Evolutionary conservation across 768 basidiomycete species (phyloP).

Genomic region (Flagelloscypha sp.): DNA sequence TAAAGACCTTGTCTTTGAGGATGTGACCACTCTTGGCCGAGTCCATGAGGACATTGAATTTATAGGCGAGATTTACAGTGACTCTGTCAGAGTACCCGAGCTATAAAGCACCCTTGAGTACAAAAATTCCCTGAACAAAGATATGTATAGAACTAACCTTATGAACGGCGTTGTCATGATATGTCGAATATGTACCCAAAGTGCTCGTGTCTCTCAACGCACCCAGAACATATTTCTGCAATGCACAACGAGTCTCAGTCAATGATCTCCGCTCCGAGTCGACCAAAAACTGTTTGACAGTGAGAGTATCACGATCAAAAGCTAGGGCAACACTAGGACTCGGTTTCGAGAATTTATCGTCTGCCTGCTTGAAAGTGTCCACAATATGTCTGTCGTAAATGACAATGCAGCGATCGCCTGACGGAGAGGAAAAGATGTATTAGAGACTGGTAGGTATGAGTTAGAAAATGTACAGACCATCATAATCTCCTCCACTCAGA

Average conservation of each 20-base stretch:
- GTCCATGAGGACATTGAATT: slow-evolving; percentile 28
- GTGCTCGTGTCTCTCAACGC: slow-evolving; percentile 34
- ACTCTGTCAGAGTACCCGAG: too few relatives aligned
- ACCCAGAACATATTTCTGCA: slow-evolving; percentile 46
- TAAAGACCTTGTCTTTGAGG: slow-evolving; percentile 26
- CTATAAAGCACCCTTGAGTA: slow-evolving; percentile 35
- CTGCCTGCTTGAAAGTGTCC: slow-evolving; percentile 43
- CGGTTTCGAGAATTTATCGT: slow-evolving; percentile 38
- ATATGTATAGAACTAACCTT: too few relatives aligned
- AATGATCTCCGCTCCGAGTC: slow-evolving; percentile 14
- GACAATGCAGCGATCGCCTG: slow-evolving; percentile 50
- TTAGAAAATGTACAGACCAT: not conserved
- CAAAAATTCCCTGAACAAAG: slow-evolving; percentile 47
- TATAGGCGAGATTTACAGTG: slow-evolving; percentile 34
- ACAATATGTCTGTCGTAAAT: slow-evolving; percentile 57
- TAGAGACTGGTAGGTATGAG: not conserved
- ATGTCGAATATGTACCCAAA: slow-evolving; percentile 47
- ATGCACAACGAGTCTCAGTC: slow-evolving; percentile 21
- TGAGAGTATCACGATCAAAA: slow-evolving; percentile 36
- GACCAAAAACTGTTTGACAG: slow-evolving; percentile 34
- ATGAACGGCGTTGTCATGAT: slow-evolving; percentile 50
- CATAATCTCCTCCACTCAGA: slow-evolving; percentile 49
- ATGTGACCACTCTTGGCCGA: slow-evolving; percentile 49
- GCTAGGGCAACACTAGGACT: slow-evolving; percentile 32
- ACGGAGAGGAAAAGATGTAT: slow-evolving; percentile 46